These are phyloP conservation scores for Trichothecium roseum DNA, from an alignment of 2,329 filamentous ascomycete genomes.

Conservation along the genomic window DNA sequence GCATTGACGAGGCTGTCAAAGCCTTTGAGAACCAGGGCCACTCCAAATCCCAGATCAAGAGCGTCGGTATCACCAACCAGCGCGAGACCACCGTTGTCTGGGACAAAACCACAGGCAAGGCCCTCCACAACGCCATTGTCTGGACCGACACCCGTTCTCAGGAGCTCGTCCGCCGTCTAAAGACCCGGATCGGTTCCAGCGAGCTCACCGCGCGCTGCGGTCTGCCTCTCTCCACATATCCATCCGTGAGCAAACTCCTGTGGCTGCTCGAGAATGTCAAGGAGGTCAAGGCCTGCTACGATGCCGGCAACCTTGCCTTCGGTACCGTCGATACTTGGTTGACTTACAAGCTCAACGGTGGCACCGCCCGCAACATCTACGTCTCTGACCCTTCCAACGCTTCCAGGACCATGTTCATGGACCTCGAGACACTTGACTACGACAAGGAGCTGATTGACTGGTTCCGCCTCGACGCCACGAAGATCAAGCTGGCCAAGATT, in stretches of 20 bases:
- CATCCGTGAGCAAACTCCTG: slow-evolving; percentile 66
- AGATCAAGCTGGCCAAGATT: slow-evolving; percentile 66
- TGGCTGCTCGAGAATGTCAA: slow-evolving; percentile 65
- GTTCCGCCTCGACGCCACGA: slow-evolving; percentile 60
- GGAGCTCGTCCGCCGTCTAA: slow-evolving; percentile 62
- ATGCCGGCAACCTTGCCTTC: slow-evolving; percentile 61
- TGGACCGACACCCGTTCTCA: slow-evolving; percentile 78
- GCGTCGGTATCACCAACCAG: slow-evolving; percentile 75
- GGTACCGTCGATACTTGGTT: slow-evolving; percentile 78
- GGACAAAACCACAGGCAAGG: slow-evolving; percentile 67
- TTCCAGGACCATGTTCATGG: slow-evolving; percentile 86
- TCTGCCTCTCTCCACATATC: slow-evolving; percentile 72
- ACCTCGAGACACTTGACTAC: slow-evolving; percentile 65
- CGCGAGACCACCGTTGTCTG: slow-evolving; percentile 73
- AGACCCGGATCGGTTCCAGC: slow-evolving; percentile 53
- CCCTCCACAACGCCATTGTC: slow-evolving; percentile 71
- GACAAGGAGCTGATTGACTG: slow-evolving; percentile 62
- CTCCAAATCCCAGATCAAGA: slow-evolving; percentile 56
- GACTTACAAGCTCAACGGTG: slow-evolving; percentile 69
- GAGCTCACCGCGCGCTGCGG: slow-evolving; percentile 60
- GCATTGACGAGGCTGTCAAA: slow-evolving; percentile 64
- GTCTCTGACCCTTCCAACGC: slow-evolving; percentile 76
- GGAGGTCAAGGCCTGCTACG: slow-evolving; percentile 59
- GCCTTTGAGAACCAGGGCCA: slow-evolving; percentile 60
- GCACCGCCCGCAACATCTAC: slow-evolving; percentile 51